Percentiles rank a stretch among this genome's conserved stretches.
These are phyloP conservation scores for Aegle marmelos DNA, from an alignment of 345 rosid genomes.

Conservation along the genomic window DNA sequence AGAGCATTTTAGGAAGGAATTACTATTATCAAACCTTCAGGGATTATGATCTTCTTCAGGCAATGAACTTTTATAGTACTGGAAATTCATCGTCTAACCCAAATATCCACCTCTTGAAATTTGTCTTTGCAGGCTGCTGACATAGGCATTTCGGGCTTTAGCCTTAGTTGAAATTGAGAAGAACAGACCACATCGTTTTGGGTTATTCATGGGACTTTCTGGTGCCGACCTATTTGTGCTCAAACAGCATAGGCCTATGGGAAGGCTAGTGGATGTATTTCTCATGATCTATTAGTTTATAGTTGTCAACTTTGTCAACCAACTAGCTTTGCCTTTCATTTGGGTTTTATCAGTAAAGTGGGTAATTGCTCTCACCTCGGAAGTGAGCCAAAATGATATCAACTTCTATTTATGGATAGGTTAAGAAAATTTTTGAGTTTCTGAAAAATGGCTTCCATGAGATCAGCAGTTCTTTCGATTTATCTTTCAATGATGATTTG, in stretches of 20 bases:
- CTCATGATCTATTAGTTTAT: no score
- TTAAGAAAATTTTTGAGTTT: constrained; percentile 84
- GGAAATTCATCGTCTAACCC: constrained; percentile 16
- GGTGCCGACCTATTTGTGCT: no score
- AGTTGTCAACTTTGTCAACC: no score
- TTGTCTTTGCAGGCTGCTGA: constrained; percentile 79
- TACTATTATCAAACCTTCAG: constrained; percentile 45
- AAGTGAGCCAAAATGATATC: constrained; percentile 5
- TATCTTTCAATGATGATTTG: no score
- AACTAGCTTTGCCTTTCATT: no score
- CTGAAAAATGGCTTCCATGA: constrained; percentile 87
- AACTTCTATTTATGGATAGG: constrained; percentile 45
- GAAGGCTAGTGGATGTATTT: no score
- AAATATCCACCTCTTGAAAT: constrained; percentile 22
- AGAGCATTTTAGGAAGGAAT: constrained; percentile 24
- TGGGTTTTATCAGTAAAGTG: no score
- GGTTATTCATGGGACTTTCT: constrained; percentile 98
- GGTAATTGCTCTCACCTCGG: not conserved
- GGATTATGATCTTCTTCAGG: constrained; percentile 96
- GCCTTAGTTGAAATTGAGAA: constrained; percentile 97
- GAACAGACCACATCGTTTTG: constrained; percentile 96
- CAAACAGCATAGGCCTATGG: no score
- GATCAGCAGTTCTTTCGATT: no score
- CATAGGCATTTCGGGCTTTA: constrained; percentile 92
- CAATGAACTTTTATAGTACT: constrained; percentile 22